A percentile compares a stretch with the other conserved stretches of the same genome.
Evolutionary conservation across 225 moss, liverwort and hornwort species (phyloP).

Genomic region (Thuidium tamariscinum): DNA sequence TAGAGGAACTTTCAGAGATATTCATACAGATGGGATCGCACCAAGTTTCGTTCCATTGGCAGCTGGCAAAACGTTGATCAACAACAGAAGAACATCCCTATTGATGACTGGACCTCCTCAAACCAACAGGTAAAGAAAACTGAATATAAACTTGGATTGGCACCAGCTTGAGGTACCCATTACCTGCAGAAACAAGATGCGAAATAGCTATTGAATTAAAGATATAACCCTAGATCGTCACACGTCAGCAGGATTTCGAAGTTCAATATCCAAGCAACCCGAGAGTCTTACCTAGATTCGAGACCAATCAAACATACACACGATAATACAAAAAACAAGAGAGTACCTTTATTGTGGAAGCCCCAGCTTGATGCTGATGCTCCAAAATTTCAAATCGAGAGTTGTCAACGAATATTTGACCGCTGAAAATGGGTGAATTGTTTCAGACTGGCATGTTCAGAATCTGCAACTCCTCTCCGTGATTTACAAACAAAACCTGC

Average conservation of each 20-base stretch:
- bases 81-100: too few relatives aligned
- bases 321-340: background rate
- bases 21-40: background rate
- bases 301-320: background rate
- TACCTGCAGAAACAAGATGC: background rate
- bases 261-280: background rate
- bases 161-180: background rate
- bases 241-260: background rate
- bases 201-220: background rate
- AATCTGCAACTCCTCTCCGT: conserved; percentile 13
- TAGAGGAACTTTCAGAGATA: background rate
- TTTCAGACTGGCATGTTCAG: conserved; percentile 10
- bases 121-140: background rate
- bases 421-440: background rate
- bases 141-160: background rate
- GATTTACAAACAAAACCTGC: conserved; percentile 24
- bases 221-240: background rate
- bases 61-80: background rate
- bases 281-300: background rate
- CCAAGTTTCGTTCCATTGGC: background rate
- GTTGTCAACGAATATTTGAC: conserved; percentile 15
- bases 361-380: conserved; percentile 1
- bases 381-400: conserved; percentile 1
- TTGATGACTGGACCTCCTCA: too few relatives aligned
- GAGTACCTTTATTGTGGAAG: conserved; percentile 7